Percentiles rank a stretch among this genome's conserved stretches.
phyloP scores from a whole-genome alignment of 768 basidiomycete genomes.

The Plicaturopsis crispa region DNA sequence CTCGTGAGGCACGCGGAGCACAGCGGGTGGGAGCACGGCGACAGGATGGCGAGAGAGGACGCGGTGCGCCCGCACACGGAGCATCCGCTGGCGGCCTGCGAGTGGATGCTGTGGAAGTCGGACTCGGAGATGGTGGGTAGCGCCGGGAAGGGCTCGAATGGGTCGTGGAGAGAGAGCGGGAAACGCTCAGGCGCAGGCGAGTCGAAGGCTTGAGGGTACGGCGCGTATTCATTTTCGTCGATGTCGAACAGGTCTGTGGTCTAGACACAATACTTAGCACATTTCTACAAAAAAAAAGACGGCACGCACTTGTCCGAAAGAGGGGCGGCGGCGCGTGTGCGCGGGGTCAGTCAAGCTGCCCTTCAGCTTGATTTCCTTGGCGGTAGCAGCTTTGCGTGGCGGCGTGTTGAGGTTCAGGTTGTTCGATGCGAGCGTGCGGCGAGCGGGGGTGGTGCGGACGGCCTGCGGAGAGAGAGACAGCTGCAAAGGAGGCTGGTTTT shows the following conservation, averaged over 20 bases:
- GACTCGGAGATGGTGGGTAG: constrained; percentile 25
- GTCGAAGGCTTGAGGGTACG: constrained; percentile 23
- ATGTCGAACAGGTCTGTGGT: constrained; percentile 57
- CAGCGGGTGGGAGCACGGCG: constrained; percentile 69
- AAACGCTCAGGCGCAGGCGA: constrained; percentile 20
- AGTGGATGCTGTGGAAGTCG: constrained; percentile 13
- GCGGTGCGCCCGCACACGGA: constrained; percentile 52
- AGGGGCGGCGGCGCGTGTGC: constrained; percentile 32
- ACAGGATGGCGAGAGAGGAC: constrained; percentile 51
- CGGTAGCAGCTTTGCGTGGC: constrained; percentile 54
- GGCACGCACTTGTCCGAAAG: constrained; percentile 20
- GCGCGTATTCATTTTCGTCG: constrained; percentile 57
- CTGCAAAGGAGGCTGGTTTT: constrained; percentile 17
- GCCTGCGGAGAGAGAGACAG: constrained; percentile 18
- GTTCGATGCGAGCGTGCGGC: constrained; percentile 29
- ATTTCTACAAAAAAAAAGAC: constrained; percentile 1
- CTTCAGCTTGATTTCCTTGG: constrained; percentile 51
- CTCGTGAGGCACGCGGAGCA: constrained; percentile 81
- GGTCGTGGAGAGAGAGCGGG: constrained; percentile 31
- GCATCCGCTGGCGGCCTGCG: constrained; percentile 30
- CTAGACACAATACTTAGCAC: background rate
- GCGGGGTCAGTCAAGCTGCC: constrained; percentile 72
- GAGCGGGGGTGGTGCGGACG: constrained; percentile 22
- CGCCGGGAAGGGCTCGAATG: constrained; percentile 26
- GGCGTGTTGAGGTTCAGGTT: constrained; percentile 33